Base-by-base conservation (phyloP, 495 filamentous ascomycete species). In the Daldinia vernicosa region DNA sequence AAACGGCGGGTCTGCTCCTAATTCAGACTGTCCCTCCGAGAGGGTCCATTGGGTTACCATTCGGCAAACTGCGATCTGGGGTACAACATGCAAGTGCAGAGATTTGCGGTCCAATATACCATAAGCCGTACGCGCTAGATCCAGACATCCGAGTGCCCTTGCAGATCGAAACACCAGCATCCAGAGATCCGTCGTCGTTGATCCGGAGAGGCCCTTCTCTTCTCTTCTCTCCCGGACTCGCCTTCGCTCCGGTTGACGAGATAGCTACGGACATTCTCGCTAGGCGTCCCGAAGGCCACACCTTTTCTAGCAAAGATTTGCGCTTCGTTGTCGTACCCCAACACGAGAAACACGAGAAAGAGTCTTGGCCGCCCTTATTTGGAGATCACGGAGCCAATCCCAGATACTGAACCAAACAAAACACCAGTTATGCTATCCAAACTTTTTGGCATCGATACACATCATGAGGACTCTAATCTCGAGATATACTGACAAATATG, bases 281-380 rank as follows among this genome's bases (percentile, higher is more conserved):
- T 33, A 58, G 33, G 58, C 53, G 30, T 43, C 61, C 65, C 61
- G 61, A 65, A n/a, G 52, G 55, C 37, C 37, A 61, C 52, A 59
- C 66, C 70, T n/a, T 63, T 69, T 73, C 57, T 53, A 73, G 70
- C 51, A 73, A 69, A 33, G 70, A 73, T 73, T 69, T 30, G 22
- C 70, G 35, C 53, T 60, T 26, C 40, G 43, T 66, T 56, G 66
- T 73, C 54, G 70, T 66, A 73, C 70, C 62, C 66, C 52, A 52
- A 66, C 28, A 50, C 35, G 47, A 61, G 35, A 28, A 52, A 66
- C 28, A 50, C 35, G 47, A 61, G 35, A 28, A 51, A 7, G 53
- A 33, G 61, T 63, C 70, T 73, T 73, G 70, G 66, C 62, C 40
- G 50, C 65, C 57, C 61, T 63, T 55, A 59, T 73, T 73, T 69